phyloP scores from a whole-genome alignment of 2,329 filamentous ascomycete species.

The Parastagonospora avenae region DNA sequence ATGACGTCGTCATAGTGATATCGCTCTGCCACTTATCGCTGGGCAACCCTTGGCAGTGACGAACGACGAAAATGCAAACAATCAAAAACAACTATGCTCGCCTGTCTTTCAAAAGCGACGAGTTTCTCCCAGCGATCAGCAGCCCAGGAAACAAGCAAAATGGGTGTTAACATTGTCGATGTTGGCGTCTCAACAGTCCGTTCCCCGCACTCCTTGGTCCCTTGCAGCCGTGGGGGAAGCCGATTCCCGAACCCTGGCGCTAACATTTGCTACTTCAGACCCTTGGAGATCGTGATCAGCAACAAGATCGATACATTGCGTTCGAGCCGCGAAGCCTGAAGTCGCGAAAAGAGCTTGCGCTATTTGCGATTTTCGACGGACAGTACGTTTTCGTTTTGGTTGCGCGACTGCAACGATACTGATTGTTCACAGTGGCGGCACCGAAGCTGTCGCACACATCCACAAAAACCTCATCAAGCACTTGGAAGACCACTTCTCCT shows the following conservation, averaged over 20 bases:
- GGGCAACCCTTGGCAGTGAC: constrained; percentile 18
- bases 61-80: background rate
- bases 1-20: constrained; percentile 27
- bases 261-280: constrained; percentile 25
- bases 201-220: constrained; percentile 4
- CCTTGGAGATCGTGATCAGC: constrained; percentile 24
- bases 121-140: background rate
- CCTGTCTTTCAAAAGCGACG: constrained; percentile 1
- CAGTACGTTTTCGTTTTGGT: constrained; percentile 18
- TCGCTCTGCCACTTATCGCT: constrained; percentile 15
- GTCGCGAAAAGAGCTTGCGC: constrained; percentile 27
- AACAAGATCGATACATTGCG: constrained; percentile 29
- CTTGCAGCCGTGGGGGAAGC: background rate
- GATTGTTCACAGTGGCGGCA: constrained; percentile 20
- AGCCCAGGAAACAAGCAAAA: background rate
- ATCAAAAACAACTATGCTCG: constrained; percentile 6
- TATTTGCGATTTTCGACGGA: constrained; percentile 31
- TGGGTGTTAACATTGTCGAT: constrained; percentile 20
- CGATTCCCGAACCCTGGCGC: constrained; percentile 11
- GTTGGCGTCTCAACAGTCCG: constrained; percentile 21
- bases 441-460: constrained; percentile 23
- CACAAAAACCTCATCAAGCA: constrained; percentile 20
- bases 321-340: constrained; percentile 21
- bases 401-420: background rate
- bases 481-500: constrained; percentile 23